These are phyloP conservation scores for Avena sativa DNA, from an alignment of 176 grass and related monocot species.

Conservation along the genomic window DNA sequence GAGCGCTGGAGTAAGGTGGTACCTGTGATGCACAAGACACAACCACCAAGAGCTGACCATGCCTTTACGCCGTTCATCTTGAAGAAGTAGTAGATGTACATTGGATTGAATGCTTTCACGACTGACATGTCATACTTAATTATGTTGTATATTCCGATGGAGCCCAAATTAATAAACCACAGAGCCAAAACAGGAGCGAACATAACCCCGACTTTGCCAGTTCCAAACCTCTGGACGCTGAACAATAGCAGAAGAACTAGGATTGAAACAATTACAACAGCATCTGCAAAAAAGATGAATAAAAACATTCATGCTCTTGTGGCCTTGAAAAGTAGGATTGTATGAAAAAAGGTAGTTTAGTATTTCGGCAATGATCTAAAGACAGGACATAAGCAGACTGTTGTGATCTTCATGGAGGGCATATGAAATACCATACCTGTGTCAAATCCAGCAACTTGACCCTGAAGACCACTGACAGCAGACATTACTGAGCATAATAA, in stretches of 20 bases:
- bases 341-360: constrained; percentile 19
- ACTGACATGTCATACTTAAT: constrained; percentile 84
- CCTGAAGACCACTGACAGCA: constrained; percentile 94
- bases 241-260: constrained; percentile 81
- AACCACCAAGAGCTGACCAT: constrained; percentile 97
- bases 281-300: constrained; percentile 62
- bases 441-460: constrained; percentile 78
- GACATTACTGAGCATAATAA: constrained; percentile 80
- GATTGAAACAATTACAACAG: constrained; percentile 84
- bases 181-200: constrained; percentile 89
- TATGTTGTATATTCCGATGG: constrained; percentile 85
- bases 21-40: constrained; percentile 99
- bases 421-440: constrained; percentile 54
- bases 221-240: constrained; percentile 94
- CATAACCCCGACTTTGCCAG: constrained; percentile 97
- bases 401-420: background rate
- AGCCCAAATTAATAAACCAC: constrained; percentile 89
- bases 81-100: constrained; percentile 96
- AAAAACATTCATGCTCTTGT: constrained; percentile 13
- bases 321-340: constrained; percentile 17
- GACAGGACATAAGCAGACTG: background rate
- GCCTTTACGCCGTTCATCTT: constrained; percentile 70
- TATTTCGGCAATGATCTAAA: background rate
- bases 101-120: constrained; percentile 84
- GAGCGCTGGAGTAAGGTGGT: constrained; percentile 9